Base-by-base conservation (phyloP, 2,329 filamentous ascomycete species). In the Fusarium sp. region DNA sequence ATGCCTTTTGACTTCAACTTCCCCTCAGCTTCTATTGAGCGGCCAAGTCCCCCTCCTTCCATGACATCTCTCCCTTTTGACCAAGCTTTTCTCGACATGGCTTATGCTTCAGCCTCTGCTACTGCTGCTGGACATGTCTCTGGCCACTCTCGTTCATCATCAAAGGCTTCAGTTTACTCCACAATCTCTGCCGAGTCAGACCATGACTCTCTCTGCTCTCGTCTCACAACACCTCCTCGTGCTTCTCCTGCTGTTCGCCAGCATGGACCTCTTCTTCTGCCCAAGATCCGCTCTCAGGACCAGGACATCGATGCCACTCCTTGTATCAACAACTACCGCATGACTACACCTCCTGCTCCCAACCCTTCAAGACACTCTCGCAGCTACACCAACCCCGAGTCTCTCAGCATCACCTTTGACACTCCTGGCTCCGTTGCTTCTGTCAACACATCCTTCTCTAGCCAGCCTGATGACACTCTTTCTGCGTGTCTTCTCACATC, bases 281-380 rank as follows among this genome's bases (percentile, higher is more conserved):
- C 94, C 76, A 96, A 94, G 85, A 94, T 97, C 82, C 88, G 94
- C 65, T 88, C 88, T 40, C 94, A 96, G 81, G 94, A 97, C 81
- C 92, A 95, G 80, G 86, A 91, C 65, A 87, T 94, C 65, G 88
- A 90, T 70, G 87, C 87, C 40, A 83, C 83, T 85, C 45, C 80
- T 85, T 70, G 67, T 39, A 59, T 50, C 31, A 65, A 79, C 72
- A 65, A 79, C 72, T 81, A 76, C 71, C 84, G 78, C 69, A 78
- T 69, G 62, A 72, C 71, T 52, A 77, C 70, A 47, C 77, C 71
- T 68, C 69, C 70, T 42, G 71, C 75, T 47, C 73, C 67, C 34
- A 63, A 62, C 46, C 65, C 72, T 55, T 79, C 85, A 53, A 78
- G 82, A 14, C 87, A 90, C 75, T 78, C 79, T 40, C 83, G 88